Base-by-base conservation (phyloP, 495 filamentous ascomycete species). In the Aspergillus incahuasiensis region DNA sequence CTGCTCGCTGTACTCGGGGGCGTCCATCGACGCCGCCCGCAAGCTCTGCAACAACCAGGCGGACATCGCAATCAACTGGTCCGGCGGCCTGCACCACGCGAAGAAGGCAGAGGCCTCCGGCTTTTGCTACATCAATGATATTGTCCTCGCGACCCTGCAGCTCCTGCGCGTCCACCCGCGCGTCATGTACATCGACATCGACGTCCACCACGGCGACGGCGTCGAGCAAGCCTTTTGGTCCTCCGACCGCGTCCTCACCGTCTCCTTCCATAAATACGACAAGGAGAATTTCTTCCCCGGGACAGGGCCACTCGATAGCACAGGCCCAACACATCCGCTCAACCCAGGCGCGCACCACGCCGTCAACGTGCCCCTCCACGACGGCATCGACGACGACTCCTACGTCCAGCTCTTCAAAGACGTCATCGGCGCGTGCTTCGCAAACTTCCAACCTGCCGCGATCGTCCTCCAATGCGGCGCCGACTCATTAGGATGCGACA, bases 61-160 rank as follows among this genome's bases (percentile, higher is more conserved):
- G 21, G 86, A 96, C 65, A 97, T 98, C 62, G 94, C 94, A 11
- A 92, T 97, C 75, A 96, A 96, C 70, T 98, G 94, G 94, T 92
- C 91, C n/a, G 94, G 94, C 18, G 94, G 94, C 3, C 77, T 98
- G n/a, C 94, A 98, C 66, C 94, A 98, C 69, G 94, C 94, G 22
- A 96, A 96, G 67, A 96, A 95, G 64, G 84, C 86, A 65, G 89
- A 95, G 69, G 94, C 95, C 16, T 89, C 85, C 47, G 94, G 94
- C 6, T 98, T 98, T 74, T 98, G 94, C 74, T 98, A 98, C 73
- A 86, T 96, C 64, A 98, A 98, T 68, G 94, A 98, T 70, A 97
- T 98, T 67, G 95, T 97, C 38, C 85, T 98, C 24, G 91, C 90
- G 43, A 92, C 96, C 60, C 83, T 97, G 28, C 89, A 96, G 66